Percentiles rank a stretch among this genome's conserved stretches.
These are phyloP conservation scores for Firmiana major DNA, from an alignment of 345 rosid species.

Conservation along the genomic window DNA sequence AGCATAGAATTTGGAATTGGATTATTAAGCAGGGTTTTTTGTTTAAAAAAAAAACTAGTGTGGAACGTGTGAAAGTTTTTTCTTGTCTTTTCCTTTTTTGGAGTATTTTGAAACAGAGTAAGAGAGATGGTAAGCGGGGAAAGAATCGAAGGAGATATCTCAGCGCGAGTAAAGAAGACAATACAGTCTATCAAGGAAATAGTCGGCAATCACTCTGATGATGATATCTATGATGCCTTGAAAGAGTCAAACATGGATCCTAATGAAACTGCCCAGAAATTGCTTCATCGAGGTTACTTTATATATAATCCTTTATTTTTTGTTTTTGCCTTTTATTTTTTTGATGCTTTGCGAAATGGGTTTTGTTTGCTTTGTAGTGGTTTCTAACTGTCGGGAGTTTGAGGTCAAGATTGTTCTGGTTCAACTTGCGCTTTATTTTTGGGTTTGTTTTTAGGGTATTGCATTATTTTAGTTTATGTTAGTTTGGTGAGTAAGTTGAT, in stretches of 20 bases:
- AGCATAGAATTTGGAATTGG: not conserved
- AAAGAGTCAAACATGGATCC: constrained; percentile 82
- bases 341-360: not conserved
- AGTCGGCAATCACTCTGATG: constrained; percentile 71
- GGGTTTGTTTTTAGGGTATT: not conserved
- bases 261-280: constrained; percentile 65
- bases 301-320: not conserved
- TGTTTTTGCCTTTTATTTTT: not conserved
- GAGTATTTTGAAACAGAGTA: not conserved
- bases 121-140: constrained; percentile 46
- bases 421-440: not conserved
- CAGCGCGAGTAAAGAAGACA: constrained; percentile 50
- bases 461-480: not conserved
- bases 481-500: constrained; percentile 9
- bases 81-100: not conserved
- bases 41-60: not conserved
- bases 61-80: not conserved
- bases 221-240: constrained; percentile 60
- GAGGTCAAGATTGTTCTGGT: not conserved
- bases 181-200: constrained; percentile 75
- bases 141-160: constrained; percentile 27
- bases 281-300: constrained; percentile 71
- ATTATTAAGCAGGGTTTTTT: not conserved
- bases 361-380: not conserved
- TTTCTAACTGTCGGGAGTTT: not conserved